These are phyloP conservation scores for Clarireedia hainanense DNA, from an alignment of 2,329 filamentous ascomycete genomes.

Conservation along the genomic window DNA sequence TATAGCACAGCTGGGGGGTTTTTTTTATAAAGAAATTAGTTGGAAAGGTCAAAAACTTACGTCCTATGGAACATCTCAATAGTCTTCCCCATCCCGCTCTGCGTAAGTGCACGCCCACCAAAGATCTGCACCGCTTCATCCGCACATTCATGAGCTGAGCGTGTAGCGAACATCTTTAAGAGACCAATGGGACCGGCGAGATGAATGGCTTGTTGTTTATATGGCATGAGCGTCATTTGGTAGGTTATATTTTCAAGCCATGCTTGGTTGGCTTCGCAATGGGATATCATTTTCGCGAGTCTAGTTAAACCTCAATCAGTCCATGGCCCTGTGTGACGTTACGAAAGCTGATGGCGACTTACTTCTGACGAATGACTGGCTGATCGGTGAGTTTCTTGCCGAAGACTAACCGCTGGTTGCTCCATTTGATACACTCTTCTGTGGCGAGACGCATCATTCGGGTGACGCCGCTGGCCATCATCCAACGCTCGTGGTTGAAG, in stretches of 20 bases:
- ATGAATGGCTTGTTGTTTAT: slow-evolving; percentile 64
- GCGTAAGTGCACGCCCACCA: slow-evolving; percentile 72
- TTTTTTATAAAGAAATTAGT: slow-evolving; percentile 29
- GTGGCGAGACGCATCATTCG: slow-evolving; percentile 61
- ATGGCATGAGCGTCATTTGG: slow-evolving; percentile 82
- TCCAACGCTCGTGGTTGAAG: slow-evolving; percentile 83
- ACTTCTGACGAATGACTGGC: slow-evolving; percentile 76
- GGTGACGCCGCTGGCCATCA: slow-evolving; percentile 56
- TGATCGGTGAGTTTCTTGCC: slow-evolving; percentile 76
- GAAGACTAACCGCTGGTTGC: slow-evolving; percentile 79
- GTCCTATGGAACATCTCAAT: slow-evolving; percentile 81
- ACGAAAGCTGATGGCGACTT: slow-evolving; percentile 20
- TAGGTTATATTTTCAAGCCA: slow-evolving; percentile 81
- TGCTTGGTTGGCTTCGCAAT: slow-evolving; percentile 73
- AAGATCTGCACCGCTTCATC: slow-evolving; percentile 82
- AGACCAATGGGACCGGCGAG: slow-evolving; percentile 76
- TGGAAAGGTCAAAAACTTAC: neutral
- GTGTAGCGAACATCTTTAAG: slow-evolving; percentile 71
- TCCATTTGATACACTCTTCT: slow-evolving; percentile 83
- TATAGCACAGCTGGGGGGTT: no score
- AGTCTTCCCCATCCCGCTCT: slow-evolving; percentile 73
- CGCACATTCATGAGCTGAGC: slow-evolving; percentile 73
- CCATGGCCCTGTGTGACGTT: no score
- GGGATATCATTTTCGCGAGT: slow-evolving; percentile 79
- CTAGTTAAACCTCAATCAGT: slow-evolving; percentile 29